Evolutionary conservation across 805 yeast genomes (phyloP).

Genomic region (Candida easanensis): DNA sequence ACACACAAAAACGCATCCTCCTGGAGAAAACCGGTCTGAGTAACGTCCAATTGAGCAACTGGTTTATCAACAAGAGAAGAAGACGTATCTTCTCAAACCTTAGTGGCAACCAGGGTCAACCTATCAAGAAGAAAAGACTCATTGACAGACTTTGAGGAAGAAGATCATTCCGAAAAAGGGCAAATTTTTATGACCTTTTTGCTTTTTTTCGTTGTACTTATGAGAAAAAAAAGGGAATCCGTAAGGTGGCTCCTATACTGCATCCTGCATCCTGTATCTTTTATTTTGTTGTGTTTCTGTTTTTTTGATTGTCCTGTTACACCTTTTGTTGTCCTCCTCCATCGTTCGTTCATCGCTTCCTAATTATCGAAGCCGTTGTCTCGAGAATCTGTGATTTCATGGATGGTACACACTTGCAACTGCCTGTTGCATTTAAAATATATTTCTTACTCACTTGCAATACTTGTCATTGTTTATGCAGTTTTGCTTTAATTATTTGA

Average conservation of each 20-base stretch:
- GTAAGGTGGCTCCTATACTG: not conserved
- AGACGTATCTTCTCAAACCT: slow-evolving; percentile 49
- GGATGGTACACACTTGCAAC: too few relatives aligned
- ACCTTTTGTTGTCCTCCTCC: too few relatives aligned
- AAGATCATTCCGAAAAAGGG: not conserved
- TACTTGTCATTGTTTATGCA: too few relatives aligned
- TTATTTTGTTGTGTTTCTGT: not conserved
- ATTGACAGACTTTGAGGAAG: slow-evolving; percentile 23
- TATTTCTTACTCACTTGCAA: too few relatives aligned
- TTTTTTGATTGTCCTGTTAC: not conserved
- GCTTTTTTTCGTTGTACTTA: not conserved
- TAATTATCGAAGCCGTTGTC: too few relatives aligned
- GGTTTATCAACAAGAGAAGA: slow-evolving; percentile 88
- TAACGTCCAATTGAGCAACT: slow-evolving; percentile 76
- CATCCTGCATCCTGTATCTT: slow-evolving; percentile 1
- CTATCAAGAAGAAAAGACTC: slow-evolving; percentile 31
- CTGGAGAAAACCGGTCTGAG: slow-evolving; percentile 73
- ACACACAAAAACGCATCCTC: slow-evolving; percentile 68
- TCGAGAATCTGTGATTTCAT: too few relatives aligned
- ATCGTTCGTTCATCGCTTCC: too few relatives aligned
- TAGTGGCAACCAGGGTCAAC: slow-evolving; percentile 31
- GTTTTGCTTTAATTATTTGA: too few relatives aligned
- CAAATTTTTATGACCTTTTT: not conserved
- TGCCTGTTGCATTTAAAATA: too few relatives aligned
- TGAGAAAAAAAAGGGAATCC: not conserved